A percentile compares a stretch with the other conserved stretches of the same genome.
phyloP scores from a whole-genome alignment of 495 filamentous ascomycete species.

The Beverwykella pulmonaria region DNA sequence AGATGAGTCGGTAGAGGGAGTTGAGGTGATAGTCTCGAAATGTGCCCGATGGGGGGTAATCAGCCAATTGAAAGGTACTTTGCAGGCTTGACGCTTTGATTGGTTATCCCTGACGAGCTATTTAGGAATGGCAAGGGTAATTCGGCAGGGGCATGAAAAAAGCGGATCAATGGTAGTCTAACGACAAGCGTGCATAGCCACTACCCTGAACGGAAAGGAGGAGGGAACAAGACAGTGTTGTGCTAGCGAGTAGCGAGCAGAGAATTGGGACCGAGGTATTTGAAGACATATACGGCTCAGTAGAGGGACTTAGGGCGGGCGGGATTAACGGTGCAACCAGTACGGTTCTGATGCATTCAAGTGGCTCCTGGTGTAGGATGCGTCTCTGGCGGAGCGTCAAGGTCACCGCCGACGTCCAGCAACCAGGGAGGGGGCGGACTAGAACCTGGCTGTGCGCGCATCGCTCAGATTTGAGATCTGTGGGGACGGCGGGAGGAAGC shows the following conservation, averaged over 20 bases:
- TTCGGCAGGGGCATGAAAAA: conserved; percentile 39
- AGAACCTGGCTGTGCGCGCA: conserved; percentile 26
- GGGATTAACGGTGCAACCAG: conserved; percentile 18
- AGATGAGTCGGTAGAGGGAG: too few species aligned
- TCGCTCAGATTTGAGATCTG: conserved; percentile 30
- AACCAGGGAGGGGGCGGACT: conserved; percentile 25
- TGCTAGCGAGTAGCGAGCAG: conserved; percentile 25
- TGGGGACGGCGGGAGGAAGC: conserved; percentile 36
- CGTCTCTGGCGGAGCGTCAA: conserved; percentile 5
- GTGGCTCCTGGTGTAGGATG: conserved; percentile 18
- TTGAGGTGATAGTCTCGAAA: conserved; percentile 31
- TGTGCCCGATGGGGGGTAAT: conserved; percentile 30
- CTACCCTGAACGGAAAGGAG: conserved; percentile 13
- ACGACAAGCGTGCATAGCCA: conserved; percentile 35
- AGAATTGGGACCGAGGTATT: conserved; percentile 32
- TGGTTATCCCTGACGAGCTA: conserved; percentile 35
- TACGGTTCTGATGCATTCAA: conserved; percentile 15
- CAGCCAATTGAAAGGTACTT: conserved; percentile 30
- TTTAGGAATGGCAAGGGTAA: conserved; percentile 35
- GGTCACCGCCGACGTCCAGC: conserved; percentile 16
- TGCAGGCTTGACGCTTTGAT: conserved; percentile 20
- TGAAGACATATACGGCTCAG: conserved; percentile 14
- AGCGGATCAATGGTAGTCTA: conserved; percentile 30
- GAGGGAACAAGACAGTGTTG: conserved; percentile 29
- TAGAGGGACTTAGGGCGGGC: conserved; percentile 15